Evolutionary conservation across 495 filamentous ascomycete species (phyloP).

Genomic region (Xylaria venustula): DNA sequence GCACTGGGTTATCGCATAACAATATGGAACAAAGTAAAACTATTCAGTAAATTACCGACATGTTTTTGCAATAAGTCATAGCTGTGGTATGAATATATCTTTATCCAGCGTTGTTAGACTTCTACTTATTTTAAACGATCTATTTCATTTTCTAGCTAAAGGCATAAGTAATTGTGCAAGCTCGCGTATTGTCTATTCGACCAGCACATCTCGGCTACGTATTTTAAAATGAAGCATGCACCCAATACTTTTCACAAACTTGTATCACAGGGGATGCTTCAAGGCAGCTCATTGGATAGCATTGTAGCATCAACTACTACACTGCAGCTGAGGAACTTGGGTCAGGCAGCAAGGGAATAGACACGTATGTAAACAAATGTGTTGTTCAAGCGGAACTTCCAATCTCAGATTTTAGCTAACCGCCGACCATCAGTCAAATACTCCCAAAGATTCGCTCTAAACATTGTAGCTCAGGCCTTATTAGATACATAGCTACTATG

Average conservation of each 20-base stretch:
- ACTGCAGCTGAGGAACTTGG: not conserved
- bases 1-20: too few relatives aligned
- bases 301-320: not conserved
- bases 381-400: not conserved
- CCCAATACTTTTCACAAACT: not conserved
- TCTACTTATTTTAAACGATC: too few relatives aligned
- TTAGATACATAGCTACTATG: not conserved
- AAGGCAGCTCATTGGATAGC: not conserved
- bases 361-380: not conserved
- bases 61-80: too few relatives aligned
- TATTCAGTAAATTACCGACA: too few relatives aligned
- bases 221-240: not conserved
- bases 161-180: too few relatives aligned
- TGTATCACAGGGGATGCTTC: not conserved
- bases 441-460: not conserved
- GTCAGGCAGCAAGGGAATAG: not conserved
- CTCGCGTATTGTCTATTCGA: conserved; percentile 3
- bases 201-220: not conserved
- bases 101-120: too few relatives aligned
- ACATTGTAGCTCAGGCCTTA: not conserved
- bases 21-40: too few relatives aligned
- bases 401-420: not conserved
- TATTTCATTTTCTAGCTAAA: too few relatives aligned
- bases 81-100: too few relatives aligned
- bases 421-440: not conserved